A percentile compares a stretch with the other conserved stretches of the same genome.
Conservation (phyloP, 2,329 filamentous ascomycete species). For the Arthrocladium fulminans region DNA sequence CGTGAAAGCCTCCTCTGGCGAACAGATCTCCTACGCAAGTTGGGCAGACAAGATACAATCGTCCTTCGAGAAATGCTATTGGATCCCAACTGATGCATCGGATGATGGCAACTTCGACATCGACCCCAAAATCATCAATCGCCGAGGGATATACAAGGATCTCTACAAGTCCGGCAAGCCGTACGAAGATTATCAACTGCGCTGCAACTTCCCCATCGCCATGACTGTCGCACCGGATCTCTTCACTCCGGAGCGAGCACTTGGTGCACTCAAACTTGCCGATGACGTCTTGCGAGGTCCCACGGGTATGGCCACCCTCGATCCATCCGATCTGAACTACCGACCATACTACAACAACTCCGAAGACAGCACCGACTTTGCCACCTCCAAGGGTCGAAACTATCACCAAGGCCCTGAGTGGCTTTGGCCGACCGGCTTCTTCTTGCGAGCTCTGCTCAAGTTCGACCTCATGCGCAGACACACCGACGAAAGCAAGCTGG, state of each 20-base stretch:
- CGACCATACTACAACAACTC: constrained; percentile 90
- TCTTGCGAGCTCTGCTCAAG: constrained; percentile 79
- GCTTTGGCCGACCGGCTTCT: constrained; percentile 96
- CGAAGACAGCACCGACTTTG: constrained; percentile 84
- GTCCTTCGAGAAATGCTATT: constrained; percentile 91
- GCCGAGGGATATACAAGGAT: constrained; percentile 96
- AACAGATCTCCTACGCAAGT: constrained; percentile 58
- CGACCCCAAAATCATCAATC: constrained; percentile 70
- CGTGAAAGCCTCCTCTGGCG: constrained; percentile 57
- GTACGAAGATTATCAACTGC: constrained; percentile 95
- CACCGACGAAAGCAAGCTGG: constrained; percentile 59
- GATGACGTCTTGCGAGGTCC: constrained; percentile 76
- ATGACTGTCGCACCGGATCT: constrained; percentile 89
- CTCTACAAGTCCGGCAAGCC: constrained; percentile 88
- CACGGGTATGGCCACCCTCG: constrained; percentile 89
- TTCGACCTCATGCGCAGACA: constrained; percentile 73
- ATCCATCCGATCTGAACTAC: constrained; percentile 87
- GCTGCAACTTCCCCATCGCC: constrained; percentile 86
- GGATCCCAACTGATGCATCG: constrained; percentile 59
- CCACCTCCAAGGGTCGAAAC: constrained; percentile 87
- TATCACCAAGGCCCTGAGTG: constrained; percentile 98
- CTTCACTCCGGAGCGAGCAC: constrained; percentile 69
- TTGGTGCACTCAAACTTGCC: constrained; percentile 68
- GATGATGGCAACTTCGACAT: constrained; percentile 65
- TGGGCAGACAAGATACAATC: constrained; percentile 74